These are phyloP conservation scores for Gossypium raimondii DNA, from an alignment of 345 rosid species.

Conservation along the genomic window DNA sequence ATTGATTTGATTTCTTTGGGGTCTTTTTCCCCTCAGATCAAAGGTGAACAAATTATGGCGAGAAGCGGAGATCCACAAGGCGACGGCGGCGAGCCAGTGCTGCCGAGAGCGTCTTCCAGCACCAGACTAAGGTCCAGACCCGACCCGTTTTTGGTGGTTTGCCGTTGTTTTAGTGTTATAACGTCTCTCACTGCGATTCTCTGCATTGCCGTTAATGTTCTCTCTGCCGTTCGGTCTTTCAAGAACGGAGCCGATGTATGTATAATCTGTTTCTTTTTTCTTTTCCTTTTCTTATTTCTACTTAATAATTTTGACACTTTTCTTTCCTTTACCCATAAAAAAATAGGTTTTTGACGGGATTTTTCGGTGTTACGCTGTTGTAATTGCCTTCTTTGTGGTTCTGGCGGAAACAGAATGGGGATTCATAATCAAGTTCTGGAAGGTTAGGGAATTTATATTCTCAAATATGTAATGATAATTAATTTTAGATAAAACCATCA, in stretches of 20 bases:
- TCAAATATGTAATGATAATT: neutral
- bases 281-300: neutral
- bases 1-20: neutral
- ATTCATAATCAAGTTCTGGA: constrained; percentile 12
- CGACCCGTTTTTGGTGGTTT: constrained; percentile 66
- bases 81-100: constrained; percentile 18
- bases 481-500: neutral
- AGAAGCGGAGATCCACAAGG: constrained; percentile 22
- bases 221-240: constrained; percentile 83
- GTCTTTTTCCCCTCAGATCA: neutral
- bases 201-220: constrained; percentile 75
- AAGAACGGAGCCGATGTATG: constrained; percentile 65
- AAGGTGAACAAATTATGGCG: constrained; percentile 20
- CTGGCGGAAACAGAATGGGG: constrained; percentile 93
- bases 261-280: neutral
- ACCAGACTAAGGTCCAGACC: constrained; percentile 30
- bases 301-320: neutral
- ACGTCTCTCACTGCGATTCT: constrained; percentile 65
- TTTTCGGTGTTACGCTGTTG: constrained; percentile 85
- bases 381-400: constrained; percentile 61
- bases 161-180: constrained; percentile 70
- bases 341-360: constrained; percentile 81
- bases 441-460: neutral
- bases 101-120: constrained; percentile 9
- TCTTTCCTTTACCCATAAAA: neutral